A percentile compares a stretch with the other conserved stretches of the same genome.
Conservation (phyloP, 2,329 filamentous ascomycete species). For the Talaromyces sp. region DNA sequence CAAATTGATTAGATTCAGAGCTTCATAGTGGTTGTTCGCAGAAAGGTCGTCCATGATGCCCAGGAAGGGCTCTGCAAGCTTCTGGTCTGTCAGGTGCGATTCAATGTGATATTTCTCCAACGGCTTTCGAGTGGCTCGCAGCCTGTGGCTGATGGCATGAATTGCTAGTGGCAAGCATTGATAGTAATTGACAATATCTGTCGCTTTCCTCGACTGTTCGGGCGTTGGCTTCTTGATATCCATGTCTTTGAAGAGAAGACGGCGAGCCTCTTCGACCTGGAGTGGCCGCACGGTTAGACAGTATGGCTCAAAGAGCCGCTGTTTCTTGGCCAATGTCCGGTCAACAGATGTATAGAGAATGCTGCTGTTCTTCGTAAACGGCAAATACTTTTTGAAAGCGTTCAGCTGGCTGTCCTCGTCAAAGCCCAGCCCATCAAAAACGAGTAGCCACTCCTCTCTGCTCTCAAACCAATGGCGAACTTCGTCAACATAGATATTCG, state of each 20-base stretch:
- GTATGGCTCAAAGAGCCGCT: slow-evolving; percentile 55
- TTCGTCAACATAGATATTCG: slow-evolving; percentile 47
- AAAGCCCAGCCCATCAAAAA: slow-evolving; percentile 63
- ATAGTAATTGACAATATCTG: slow-evolving; percentile 58
- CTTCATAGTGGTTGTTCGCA: slow-evolving; percentile 41
- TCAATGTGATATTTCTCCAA: slow-evolving; percentile 54
- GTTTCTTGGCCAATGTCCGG: slow-evolving; percentile 48
- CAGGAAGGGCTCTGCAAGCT: slow-evolving; percentile 45
- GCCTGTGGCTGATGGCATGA: slow-evolving; percentile 57
- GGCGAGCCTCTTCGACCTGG: slow-evolving; percentile 52
- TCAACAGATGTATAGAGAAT: slow-evolving; percentile 66
- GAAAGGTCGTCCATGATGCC: slow-evolving; percentile 44
- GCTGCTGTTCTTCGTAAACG: slow-evolving; percentile 55
- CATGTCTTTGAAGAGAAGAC: slow-evolving; percentile 57
- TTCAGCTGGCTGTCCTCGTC: slow-evolving; percentile 48
- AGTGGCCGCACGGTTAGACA: slow-evolving; percentile 53
- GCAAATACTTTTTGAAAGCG: slow-evolving; percentile 55
- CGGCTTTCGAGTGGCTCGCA: slow-evolving; percentile 57
- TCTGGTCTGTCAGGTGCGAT: slow-evolving; percentile 51
- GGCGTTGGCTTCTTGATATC: slow-evolving; percentile 51
- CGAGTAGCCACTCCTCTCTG: slow-evolving; percentile 59
- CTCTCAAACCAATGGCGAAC: slow-evolving; percentile 59
- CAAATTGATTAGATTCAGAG: slow-evolving; percentile 59
- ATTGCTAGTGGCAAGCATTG: slow-evolving; percentile 63
- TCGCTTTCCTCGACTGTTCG: slow-evolving; percentile 52